Evolutionary conservation across 768 basidiomycete species (phyloP).

Genomic region (Leccinum subtestaceum): DNA sequence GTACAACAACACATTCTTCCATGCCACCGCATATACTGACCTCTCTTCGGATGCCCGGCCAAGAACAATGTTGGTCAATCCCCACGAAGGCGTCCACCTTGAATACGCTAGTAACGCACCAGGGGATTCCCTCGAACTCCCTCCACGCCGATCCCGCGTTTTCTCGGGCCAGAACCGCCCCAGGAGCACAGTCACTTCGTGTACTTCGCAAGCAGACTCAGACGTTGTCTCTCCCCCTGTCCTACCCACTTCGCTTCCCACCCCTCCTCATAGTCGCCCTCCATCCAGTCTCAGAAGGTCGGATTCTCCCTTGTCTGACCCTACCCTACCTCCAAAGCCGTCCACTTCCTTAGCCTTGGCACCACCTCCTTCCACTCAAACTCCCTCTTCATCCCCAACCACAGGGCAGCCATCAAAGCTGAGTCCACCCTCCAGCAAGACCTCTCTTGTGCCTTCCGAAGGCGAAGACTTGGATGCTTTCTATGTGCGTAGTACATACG

Average conservation of each 20-base stretch:
- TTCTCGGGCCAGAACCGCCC: conserved; percentile 14
- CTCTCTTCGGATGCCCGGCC: conserved; percentile 25
- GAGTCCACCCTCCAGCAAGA: conserved; percentile 46
- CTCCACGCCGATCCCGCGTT: conserved; percentile 28
- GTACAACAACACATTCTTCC: conserved; percentile 33
- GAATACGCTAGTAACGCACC: conserved; percentile 16
- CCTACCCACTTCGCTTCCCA: conserved; percentile 21
- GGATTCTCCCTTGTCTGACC: conserved; percentile 27
- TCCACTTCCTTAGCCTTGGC: conserved; percentile 20
- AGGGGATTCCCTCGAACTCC: conserved; percentile 19
- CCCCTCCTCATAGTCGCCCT: conserved; percentile 30
- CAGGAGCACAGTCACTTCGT: conserved; percentile 30
- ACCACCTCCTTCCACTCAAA: conserved; percentile 37
- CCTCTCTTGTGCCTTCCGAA: conserved; percentile 67
- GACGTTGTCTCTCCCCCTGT: conserved; percentile 16
- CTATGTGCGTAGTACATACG: conserved; percentile 84
- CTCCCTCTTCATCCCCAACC: conserved; percentile 30
- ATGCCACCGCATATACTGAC: conserved; percentile 32
- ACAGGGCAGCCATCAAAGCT: conserved; percentile 28
- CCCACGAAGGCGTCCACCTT: conserved; percentile 20
- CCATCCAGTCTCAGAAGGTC: conserved; percentile 22
- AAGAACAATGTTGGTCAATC: conserved; percentile 20
- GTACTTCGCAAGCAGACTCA: conserved; percentile 22
- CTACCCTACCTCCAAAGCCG: conserved; percentile 15
- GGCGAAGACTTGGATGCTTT: conserved; percentile 82